These are phyloP conservation scores for Heliamphora exappendiculata DNA, from an alignment of 148 eudicot genomes.

Conservation along the genomic window DNA sequence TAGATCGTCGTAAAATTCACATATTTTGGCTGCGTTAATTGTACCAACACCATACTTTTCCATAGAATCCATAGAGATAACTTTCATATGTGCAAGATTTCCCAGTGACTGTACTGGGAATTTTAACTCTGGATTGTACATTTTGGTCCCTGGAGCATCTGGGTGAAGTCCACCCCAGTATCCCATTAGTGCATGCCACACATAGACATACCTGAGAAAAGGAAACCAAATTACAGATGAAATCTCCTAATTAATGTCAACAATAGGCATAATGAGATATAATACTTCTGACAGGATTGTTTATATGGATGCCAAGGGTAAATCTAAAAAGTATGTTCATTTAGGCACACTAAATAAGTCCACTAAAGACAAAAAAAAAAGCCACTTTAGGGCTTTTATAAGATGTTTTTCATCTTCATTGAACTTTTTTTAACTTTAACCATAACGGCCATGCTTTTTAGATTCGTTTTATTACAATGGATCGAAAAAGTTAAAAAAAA, in stretches of 20 bases:
- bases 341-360: too few species aligned
- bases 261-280: background rate
- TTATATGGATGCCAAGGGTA: background rate
- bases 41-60: conserved; percentile 33
- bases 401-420: too few species aligned
- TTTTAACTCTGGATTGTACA: conserved; percentile 25
- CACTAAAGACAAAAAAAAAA: too few species aligned
- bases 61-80: conserved; percentile 28
- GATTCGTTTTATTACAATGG: too few species aligned
- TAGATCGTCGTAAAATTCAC: conserved; percentile 33
- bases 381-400: too few species aligned
- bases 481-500: too few species aligned
- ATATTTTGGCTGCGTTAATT: conserved; percentile 31
- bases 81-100: conserved; percentile 26
- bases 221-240: background rate
- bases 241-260: background rate
- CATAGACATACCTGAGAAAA: conserved; percentile 32
- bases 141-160: conserved; percentile 18
- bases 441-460: too few species aligned
- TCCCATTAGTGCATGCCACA: conserved; percentile 41
- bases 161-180: conserved; percentile 45
- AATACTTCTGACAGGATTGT: background rate
- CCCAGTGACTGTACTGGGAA: conserved; percentile 29
- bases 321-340: too few species aligned
- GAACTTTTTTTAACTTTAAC: too few species aligned